Conservation (phyloP, 129 eudicot species). For the Gnaphalium uliginosum region DNA sequence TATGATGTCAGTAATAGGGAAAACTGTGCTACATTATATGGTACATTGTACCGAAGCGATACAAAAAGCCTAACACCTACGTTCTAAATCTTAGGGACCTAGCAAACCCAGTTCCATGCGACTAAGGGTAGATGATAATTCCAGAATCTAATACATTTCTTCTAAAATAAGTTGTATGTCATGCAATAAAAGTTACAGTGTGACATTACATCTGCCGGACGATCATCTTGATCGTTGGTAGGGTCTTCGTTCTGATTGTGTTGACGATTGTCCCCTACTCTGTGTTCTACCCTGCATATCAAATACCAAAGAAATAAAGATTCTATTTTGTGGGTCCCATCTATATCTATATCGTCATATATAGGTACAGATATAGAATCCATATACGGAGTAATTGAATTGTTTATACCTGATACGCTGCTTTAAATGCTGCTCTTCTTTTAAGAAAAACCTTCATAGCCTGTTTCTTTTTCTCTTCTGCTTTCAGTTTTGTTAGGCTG, state of each 20-base stretch:
- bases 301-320: not conserved
- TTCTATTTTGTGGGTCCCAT: not conserved
- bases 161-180: not conserved
- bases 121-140: not conserved
- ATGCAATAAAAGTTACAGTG: not conserved
- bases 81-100: no score
- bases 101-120: no score
- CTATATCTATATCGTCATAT: no score
- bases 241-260: constrained; percentile 30
- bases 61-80: no score
- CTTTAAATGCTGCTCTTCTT: constrained; percentile 37
- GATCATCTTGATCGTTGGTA: constrained; percentile 14
- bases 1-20: no score
- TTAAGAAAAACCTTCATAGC: constrained; percentile 40
- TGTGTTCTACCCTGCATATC: constrained; percentile 31
- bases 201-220: not conserved
- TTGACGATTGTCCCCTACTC: constrained; percentile 31
- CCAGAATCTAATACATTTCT: not conserved
- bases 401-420: constrained; percentile 44
- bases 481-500: constrained; percentile 61
- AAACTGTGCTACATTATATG: no score
- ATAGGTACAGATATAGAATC: not conserved
- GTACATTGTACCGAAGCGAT: no score
- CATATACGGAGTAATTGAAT: not conserved
- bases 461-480: constrained; percentile 73